Evolutionary conservation across 2,329 filamentous ascomycete species (phyloP), one percentile per base, ranked within the genome.

Genomic region (Pleoardoris graminearum): DNA sequence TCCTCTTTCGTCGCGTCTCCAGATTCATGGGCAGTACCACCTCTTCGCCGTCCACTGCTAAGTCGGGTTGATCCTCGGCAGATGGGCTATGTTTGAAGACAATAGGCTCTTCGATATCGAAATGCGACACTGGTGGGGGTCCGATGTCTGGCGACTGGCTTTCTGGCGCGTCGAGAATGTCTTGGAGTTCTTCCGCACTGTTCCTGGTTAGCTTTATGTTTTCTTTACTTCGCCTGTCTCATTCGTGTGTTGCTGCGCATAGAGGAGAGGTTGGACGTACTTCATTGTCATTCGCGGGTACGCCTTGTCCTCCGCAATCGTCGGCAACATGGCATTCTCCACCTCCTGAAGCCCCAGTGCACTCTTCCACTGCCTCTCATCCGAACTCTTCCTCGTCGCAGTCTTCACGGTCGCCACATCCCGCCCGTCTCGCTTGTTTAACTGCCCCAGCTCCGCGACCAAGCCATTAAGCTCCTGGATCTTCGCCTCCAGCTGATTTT

Each of bases 141-240:
- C 87, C 87, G 38, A 91, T 79, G 51, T 90, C 86, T 5, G 87
- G 86, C 2, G 87, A 89, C 35, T 87, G 83, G 38, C 78, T 78
- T 29, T 75, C 75, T 4, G 75, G 72, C 30, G 86, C 75, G 83
- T 77, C n/a, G 79, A 86, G 30, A 3, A 77, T 67, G 3, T 70
- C 66, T 21, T 67, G 72, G 33, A 89, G 85, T 61, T 89, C 83
- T 7, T 85, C 82, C 19, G 79, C 78, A 58, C 84, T 87, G 49
- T 7, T 30, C 22, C 7, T 8, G 12, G 54, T 71, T 55, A 70
- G 68, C 29, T 22, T 21, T 16, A n/a, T 8, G 2, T 22, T 7
- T 27, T 22, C 35, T 16, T 10, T 17, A 19, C 16, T 39, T 25
- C n/a, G 17, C 25, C 25, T 12, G 11, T 23, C 19, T 37, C 33